Conservation (phyloP, 352 stramenopile species). For the Pythium sukuiense region DNA sequence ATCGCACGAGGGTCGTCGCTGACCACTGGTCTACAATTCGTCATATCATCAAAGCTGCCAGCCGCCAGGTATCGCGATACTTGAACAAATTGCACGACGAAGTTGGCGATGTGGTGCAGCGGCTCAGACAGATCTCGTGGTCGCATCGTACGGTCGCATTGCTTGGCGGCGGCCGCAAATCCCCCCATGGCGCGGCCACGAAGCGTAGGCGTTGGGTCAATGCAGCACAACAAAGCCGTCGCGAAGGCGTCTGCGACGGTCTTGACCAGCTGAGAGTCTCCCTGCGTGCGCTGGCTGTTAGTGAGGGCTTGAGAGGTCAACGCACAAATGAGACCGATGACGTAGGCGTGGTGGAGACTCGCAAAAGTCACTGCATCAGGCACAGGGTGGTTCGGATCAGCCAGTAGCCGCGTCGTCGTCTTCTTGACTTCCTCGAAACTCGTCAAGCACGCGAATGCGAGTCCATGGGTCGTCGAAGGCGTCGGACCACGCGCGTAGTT, state of each 20-base stretch:
- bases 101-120: constrained; percentile 74
- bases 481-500: constrained; percentile 57
- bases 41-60: constrained; percentile 63
- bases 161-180: constrained; percentile 59
- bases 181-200: constrained; percentile 51
- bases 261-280: constrained; percentile 67
- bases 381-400: constrained; percentile 40
- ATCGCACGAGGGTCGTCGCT: constrained; percentile 36
- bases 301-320: constrained; percentile 77
- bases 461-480: constrained; percentile 48
- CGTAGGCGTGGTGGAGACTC: constrained; percentile 77
- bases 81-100: constrained; percentile 74
- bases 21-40: constrained; percentile 51
- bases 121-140: constrained; percentile 59
- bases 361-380: constrained; percentile 70
- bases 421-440: constrained; percentile 85
- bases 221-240: constrained; percentile 71
- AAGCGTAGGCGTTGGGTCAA: constrained; percentile 61
- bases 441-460: constrained; percentile 66
- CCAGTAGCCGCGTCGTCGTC: constrained; percentile 59
- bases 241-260: constrained; percentile 72
- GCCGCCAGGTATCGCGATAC: constrained; percentile 57
- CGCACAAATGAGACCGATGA: constrained; percentile 75
- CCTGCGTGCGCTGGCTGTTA: constrained; percentile 53
- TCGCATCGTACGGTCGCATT: constrained; percentile 49